Conservation (phyloP, 73 alveolate genomes). For the Paramecium bursaria region DNA sequence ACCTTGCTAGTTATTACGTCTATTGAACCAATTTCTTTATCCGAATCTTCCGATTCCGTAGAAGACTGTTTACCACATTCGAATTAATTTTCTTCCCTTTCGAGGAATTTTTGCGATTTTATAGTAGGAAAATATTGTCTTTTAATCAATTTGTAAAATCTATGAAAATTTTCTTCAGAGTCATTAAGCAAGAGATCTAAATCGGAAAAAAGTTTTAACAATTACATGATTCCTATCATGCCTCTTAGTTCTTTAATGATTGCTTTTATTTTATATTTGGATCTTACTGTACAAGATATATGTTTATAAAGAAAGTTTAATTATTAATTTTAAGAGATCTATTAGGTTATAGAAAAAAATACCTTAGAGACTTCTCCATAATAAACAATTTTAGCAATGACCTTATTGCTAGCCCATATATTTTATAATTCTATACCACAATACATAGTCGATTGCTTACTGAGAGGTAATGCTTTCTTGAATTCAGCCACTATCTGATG, state of each 20-base stretch:
- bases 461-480: background rate
- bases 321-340: slow-evolving; percentile 43
- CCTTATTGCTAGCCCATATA: background rate
- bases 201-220: background rate
- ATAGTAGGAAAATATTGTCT: background rate
- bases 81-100: background rate
- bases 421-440: slow-evolving; percentile 54
- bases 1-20: too few relatives aligned
- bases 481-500: slow-evolving; percentile 23
- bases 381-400: slow-evolving; percentile 14
- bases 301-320: slow-evolving; percentile 14
- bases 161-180: slow-evolving; percentile 1
- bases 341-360: too few relatives aligned
- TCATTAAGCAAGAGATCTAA: background rate
- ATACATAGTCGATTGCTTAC: slow-evolving; percentile 1
- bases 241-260: slow-evolving; percentile 14
- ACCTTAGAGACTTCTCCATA: slow-evolving; percentile 59
- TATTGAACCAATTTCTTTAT: too few relatives aligned
- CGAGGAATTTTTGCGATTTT: background rate
- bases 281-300: background rate
- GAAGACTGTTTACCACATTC: slow-evolving; percentile 22
- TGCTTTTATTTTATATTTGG: slow-evolving; percentile 1
- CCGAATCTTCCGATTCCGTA: slow-evolving; percentile 48
- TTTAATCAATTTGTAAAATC: slow-evolving; percentile 1
- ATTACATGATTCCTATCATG: slow-evolving; percentile 37